Evolutionary conservation across 495 filamentous ascomycete species (phyloP).

Genomic region (Penicillium parvum): DNA sequence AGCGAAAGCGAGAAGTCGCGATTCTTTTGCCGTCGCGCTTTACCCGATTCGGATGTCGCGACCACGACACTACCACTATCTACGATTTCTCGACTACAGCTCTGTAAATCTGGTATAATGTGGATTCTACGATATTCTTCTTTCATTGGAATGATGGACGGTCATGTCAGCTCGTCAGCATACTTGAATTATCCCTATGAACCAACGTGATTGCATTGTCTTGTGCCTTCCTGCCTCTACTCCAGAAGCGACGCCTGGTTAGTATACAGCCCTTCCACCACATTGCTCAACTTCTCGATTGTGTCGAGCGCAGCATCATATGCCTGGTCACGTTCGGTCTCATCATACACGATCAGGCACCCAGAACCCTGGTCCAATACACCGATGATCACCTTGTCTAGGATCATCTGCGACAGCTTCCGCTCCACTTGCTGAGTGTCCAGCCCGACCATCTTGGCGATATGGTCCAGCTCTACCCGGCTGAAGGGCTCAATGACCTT

Average conservation of each 20-base stretch:
- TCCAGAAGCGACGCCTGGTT: constrained; percentile 96
- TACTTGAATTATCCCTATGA: constrained; percentile 21
- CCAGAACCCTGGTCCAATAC: constrained; percentile 97
- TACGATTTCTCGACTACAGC: no score
- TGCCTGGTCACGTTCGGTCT: constrained; percentile 84
- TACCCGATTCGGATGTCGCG: constrained; percentile 33
- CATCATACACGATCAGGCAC: constrained; percentile 94
- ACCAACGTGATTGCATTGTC: constrained; percentile 24
- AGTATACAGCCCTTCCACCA: constrained; percentile 94
- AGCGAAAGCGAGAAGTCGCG: constrained; percentile 31
- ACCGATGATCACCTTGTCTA: constrained; percentile 97
- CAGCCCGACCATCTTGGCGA: constrained; percentile 94
- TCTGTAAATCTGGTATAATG: no score
- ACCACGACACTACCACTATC: neutral
- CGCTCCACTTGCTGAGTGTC: constrained; percentile 96
- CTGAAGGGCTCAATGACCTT: constrained; percentile 99
- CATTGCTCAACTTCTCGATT: constrained; percentile 94
- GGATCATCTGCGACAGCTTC: constrained; percentile 97
- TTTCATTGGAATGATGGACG: neutral
- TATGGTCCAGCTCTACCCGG: constrained; percentile 91
- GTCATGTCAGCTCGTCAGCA: constrained; percentile 7
- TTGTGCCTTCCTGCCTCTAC: constrained; percentile 44
- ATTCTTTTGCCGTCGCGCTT: constrained; percentile 41
- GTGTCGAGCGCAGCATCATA: constrained; percentile 94
- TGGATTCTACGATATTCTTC: no score